Evolutionary conservation across 78 protist genomes (phyloP), one percentile per base, ranked within the genome.

Genomic region (Dictyostelium capitatum): DNA sequence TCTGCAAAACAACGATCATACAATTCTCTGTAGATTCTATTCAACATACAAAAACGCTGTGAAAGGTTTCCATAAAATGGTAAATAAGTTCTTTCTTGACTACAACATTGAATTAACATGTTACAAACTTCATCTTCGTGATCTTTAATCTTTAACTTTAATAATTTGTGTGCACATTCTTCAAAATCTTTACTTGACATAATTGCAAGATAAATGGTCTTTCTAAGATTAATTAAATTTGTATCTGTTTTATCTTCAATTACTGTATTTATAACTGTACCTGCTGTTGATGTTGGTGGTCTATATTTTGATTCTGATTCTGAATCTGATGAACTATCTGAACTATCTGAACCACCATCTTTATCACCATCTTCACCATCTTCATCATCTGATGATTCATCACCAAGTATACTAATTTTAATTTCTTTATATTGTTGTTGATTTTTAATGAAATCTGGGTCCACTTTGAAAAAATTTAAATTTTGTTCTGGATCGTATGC

Each of bases 31-130:
- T 95, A 98, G 37, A n/a, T 54, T 19, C 83, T 46, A 79, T 97
- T 92, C 47, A 98, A 20, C 73, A 80, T 62, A 69, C 99, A 98
- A 83, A 98, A 97, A 54, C 98, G 64, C 81, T 91, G 96, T 70
- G 89, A 98, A 15, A 98, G 75, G 46, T 95, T 78, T 43, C 99
- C 99, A 89, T 95, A 98, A 87, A 96, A 96, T 17, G 69, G 62
- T 11, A 92, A 32, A 92, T 98, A 99, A 25, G 98, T 95, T 46
- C 96, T 78, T 84, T 98, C 99, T 79, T 97, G 99, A 57, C 92
- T 43, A 79, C 99, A 98, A 91, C 99, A 97, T 82, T 99, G 99
- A 37, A 99, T 74, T n/a, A 99, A 32, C 99, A 99, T 99, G 14
- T 70, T 82, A 46, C 74, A 20, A 8, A 98, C n/a, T 54, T 98